phyloP scores from a whole-genome alignment of 2,329 filamentous ascomycete species.

The Coniochaeta sp. region DNA sequence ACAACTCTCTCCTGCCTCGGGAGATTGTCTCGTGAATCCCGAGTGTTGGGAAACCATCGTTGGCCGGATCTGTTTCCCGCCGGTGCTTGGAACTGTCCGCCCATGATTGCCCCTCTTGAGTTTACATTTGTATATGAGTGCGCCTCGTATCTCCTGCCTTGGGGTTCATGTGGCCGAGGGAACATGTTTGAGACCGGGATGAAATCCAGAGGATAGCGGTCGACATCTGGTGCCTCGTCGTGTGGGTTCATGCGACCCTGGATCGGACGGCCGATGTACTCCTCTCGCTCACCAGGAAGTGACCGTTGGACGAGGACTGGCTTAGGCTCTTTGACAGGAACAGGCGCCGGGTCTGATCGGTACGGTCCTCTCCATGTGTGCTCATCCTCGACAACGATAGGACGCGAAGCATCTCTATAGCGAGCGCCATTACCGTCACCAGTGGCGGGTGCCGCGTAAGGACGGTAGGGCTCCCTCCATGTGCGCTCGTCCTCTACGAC shows the following conservation, averaged over 20 bases:
- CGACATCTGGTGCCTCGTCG: not conserved
- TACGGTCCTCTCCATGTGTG: not conserved
- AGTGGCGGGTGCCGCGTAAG: not conserved
- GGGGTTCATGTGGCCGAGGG: not conserved
- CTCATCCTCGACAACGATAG: not conserved
- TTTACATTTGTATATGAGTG: not conserved
- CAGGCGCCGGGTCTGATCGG: not conserved
- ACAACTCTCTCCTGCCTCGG: constrained; percentile 14
- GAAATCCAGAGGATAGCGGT: not conserved
- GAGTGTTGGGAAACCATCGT: not conserved
- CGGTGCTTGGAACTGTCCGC: too few relatives aligned
- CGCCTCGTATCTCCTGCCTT: not conserved
- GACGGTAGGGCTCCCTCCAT: not conserved
- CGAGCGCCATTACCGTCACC: not conserved
- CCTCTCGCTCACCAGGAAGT: not conserved
- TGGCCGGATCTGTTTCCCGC: not conserved
- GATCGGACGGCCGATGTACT: not conserved
- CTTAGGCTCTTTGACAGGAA: not conserved
- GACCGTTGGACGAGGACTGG: not conserved
- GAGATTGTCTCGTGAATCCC: not conserved
- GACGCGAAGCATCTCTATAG: not conserved
- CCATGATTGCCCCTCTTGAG: not conserved
- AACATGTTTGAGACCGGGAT: not conserved
- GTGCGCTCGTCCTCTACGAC: not conserved
- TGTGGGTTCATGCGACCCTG: not conserved